Evolutionary conservation across 2,329 filamentous ascomycete genomes (phyloP).

Genomic region (Colletotrichum zoysiae): DNA sequence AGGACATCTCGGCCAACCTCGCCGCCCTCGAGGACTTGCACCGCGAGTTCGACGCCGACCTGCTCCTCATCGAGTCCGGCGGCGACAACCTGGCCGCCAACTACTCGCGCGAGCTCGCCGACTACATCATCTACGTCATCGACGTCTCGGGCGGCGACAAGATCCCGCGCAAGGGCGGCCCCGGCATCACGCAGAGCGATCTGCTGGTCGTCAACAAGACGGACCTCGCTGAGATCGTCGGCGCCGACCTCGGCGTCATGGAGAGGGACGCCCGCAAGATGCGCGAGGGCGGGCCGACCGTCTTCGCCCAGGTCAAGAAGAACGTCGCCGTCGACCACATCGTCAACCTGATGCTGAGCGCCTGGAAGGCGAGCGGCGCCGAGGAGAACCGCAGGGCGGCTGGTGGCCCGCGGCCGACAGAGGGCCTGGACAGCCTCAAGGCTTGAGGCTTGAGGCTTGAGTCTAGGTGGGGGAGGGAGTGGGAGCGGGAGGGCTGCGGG

Average conservation of each 20-base stretch:
- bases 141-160: conserved; percentile 98
- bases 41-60: conserved; percentile 79
- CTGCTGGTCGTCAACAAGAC: conserved; percentile 97
- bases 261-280: conserved; percentile 95
- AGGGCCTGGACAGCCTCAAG: conserved; percentile 63
- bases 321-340: conserved; percentile 88
- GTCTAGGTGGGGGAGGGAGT: conserved; percentile 24
- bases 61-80: conserved; percentile 94
- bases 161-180: conserved; percentile 94
- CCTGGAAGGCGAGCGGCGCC: conserved; percentile 92
- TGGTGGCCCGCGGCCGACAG: conserved; percentile 70
- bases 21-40: conserved; percentile 93
- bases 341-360: conserved; percentile 87
- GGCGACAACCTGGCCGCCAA: conserved; percentile 98
- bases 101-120: conserved; percentile 93
- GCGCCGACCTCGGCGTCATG: conserved; percentile 93
- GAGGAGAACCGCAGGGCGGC: conserved; percentile 66
- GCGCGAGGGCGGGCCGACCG: conserved; percentile 92
- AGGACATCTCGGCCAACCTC: conserved; percentile 95
- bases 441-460: conserved; percentile 6
- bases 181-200: conserved; percentile 96
- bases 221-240: conserved; percentile 89
- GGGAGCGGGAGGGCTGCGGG: conserved; percentile 9
- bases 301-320: conserved; percentile 98
- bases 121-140: conserved; percentile 99